Percentiles rank a stretch among this genome's conserved stretches.
Evolutionary conservation across 2,329 filamentous ascomycete species (phyloP).

Genomic region (Aspergillus sp.): DNA sequence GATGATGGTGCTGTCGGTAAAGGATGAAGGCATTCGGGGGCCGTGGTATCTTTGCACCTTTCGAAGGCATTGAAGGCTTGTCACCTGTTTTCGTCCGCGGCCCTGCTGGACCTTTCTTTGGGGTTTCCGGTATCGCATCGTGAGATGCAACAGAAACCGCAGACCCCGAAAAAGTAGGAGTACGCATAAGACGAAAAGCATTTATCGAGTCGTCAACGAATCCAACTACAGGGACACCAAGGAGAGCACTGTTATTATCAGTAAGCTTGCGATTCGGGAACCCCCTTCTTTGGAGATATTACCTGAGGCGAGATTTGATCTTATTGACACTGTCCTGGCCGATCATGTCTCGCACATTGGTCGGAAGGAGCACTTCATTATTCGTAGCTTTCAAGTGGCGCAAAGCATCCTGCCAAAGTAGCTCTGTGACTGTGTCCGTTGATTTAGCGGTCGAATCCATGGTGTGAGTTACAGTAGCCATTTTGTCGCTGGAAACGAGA

Average conservation of each 20-base stretch:
- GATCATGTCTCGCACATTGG: conserved; percentile 23
- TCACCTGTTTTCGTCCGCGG: conserved; percentile 3
- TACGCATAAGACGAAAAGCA: conserved; percentile 23
- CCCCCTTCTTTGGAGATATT: conserved; percentile 4
- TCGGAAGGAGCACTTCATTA: conserved; percentile 24
- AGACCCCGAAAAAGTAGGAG: conserved; percentile 16
- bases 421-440: conserved; percentile 14
- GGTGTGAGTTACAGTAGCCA: conserved; percentile 9
- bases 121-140: conserved; percentile 8
- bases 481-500: conserved; percentile 1
- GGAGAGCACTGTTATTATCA: conserved; percentile 14
- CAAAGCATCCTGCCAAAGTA: conserved; percentile 24
- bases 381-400: conserved; percentile 22
- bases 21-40: no score
- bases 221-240: conserved; percentile 18
- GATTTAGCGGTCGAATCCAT: conserved; percentile 9
- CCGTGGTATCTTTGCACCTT: no score
- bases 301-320: conserved; percentile 25
- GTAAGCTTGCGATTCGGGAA: conserved; percentile 4
- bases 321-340: conserved; percentile 18
- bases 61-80: background rate
- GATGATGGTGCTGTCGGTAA: no score
- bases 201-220: conserved; percentile 22
- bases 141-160: conserved; percentile 17
- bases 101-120: conserved; percentile 1